phyloP scores from a whole-genome alignment of 495 filamentous ascomycete species.

The Acidomyces sp. region DNA sequence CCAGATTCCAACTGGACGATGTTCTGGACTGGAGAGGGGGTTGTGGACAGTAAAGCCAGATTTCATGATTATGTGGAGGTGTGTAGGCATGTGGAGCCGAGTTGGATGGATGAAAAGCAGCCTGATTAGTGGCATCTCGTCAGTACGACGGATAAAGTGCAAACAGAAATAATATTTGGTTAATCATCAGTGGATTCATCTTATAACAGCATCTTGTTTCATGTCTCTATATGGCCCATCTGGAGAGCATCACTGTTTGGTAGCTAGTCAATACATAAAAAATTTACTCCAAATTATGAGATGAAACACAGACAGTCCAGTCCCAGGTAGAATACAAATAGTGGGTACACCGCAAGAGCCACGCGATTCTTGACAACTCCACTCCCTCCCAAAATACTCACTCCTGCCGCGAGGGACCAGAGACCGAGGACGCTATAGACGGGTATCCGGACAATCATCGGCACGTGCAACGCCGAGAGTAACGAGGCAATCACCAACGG shows the following conservation, averaged over 20 bases:
- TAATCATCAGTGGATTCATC: no score
- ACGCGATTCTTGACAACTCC: conserved; percentile 91
- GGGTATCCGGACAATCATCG: conserved; percentile 67
- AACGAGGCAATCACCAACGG: conserved; percentile 90
- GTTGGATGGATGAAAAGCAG: conserved; percentile 62
- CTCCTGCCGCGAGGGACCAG: conserved; percentile 88
- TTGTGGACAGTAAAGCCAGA: conserved; percentile 33
- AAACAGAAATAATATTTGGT: no score
- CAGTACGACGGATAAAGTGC: no score
- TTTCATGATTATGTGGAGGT: conserved; percentile 74
- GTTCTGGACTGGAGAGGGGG: conserved; percentile 83
- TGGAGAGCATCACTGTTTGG: no score
- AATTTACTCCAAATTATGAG: no score
- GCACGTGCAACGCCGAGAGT: conserved; percentile 67
- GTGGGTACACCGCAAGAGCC: conserved; percentile 83
- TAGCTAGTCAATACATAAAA: no score
- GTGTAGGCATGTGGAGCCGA: conserved; percentile 65
- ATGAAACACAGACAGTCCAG: conserved; percentile 94
- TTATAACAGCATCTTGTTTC: no score
- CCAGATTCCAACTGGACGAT: conserved; percentile 74
- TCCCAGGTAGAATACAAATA: conserved; percentile 91
- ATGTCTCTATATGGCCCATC: no score
- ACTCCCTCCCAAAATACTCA: conserved; percentile 90
- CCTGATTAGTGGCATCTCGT: no score
- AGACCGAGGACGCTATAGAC: conserved; percentile 75